These are phyloP conservation scores for Colletotrichum acutatum DNA, from an alignment of 2,329 filamentous ascomycete species.

Conservation along the genomic window DNA sequence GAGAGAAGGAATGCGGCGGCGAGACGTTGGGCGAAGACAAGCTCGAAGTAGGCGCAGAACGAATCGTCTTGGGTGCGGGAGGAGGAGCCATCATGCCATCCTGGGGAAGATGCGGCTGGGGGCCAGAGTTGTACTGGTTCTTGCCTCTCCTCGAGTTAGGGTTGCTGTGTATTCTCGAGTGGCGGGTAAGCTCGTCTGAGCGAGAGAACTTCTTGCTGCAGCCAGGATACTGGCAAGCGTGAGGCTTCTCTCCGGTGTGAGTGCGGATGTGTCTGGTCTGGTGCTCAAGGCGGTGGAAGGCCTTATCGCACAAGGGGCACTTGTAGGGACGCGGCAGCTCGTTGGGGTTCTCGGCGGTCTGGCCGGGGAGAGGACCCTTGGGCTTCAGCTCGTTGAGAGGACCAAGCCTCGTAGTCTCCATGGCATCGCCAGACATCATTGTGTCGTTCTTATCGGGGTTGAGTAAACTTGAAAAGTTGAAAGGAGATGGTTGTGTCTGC, in stretches of 20 bases:
- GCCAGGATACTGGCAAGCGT: conserved; percentile 93
- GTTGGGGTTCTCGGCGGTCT: conserved; percentile 66
- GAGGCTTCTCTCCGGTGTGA: conserved; percentile 97
- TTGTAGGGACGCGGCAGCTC: conserved; percentile 98
- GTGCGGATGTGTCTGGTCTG: conserved; percentile 93
- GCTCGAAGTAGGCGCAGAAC: conserved; percentile 88
- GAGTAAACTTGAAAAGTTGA: conserved; percentile 81
- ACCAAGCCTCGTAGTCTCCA: conserved; percentile 31
- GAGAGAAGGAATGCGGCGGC: conserved; percentile 89
- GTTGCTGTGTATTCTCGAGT: conserved; percentile 99
- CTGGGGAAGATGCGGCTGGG: conserved; percentile 57
- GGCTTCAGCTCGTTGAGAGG: conserved; percentile 57
- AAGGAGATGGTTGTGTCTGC: conserved; percentile 73
- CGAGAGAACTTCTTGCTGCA: conserved; percentile 98
- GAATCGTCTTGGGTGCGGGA: conserved; percentile 79
- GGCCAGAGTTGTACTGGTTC: conserved; percentile 62
- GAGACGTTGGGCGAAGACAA: conserved; percentile 95
- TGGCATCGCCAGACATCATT: conserved; percentile 29
- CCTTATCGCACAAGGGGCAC: conserved; percentile 97
- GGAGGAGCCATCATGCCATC: conserved; percentile 81
- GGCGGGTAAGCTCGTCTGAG: conserved; percentile 94
- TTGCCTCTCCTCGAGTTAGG: conserved; percentile 95
- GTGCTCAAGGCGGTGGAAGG: conserved; percentile 97
- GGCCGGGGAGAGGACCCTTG: conserved; percentile 70
- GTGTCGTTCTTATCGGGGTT: conserved; percentile 59